Percentiles rank a stretch among this genome's conserved stretches.
Conservation (phyloP, 768 basidiomycete species). For the Leucosporidium yakuticum region DNA sequence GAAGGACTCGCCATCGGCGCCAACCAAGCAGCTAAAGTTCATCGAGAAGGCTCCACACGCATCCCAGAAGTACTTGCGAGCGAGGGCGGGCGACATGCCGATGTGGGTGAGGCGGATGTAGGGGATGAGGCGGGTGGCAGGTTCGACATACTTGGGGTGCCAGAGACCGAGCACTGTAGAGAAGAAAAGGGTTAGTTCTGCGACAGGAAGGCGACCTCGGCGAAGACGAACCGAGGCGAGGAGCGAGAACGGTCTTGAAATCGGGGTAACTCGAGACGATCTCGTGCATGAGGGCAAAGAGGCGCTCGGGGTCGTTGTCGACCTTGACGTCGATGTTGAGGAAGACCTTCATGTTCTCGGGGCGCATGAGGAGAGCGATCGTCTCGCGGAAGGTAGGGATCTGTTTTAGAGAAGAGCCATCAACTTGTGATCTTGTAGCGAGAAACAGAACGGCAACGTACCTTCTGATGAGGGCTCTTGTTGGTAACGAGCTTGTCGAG, state of each 20-base stretch:
- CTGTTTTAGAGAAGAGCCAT: constrained; percentile 54
- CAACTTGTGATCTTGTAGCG: constrained; percentile 51
- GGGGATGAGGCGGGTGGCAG: constrained; percentile 68
- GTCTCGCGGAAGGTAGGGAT: constrained; percentile 90
- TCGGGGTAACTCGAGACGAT: constrained; percentile 57
- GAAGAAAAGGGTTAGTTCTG: constrained; percentile 66
- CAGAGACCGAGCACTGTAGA: constrained; percentile 68
- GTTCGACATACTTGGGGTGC: constrained; percentile 82
- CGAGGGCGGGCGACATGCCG: constrained; percentile 62
- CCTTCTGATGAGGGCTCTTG: constrained; percentile 28
- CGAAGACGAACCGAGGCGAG: constrained; percentile 51
- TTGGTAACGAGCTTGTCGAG: constrained; percentile 71
- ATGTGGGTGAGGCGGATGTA: constrained; percentile 83
- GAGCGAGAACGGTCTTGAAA: constrained; percentile 71
- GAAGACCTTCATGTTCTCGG: constrained; percentile 48
- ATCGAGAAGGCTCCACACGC: constrained; percentile 82
- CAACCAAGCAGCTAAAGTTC: constrained; percentile 64
- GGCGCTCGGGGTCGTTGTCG: constrained; percentile 79
- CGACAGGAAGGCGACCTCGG: constrained; percentile 57
- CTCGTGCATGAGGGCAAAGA: constrained; percentile 71
- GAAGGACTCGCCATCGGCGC: constrained; percentile 66
- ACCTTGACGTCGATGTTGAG: constrained; percentile 73
- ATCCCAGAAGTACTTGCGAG: constrained; percentile 82
- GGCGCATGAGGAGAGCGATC: constrained; percentile 66
- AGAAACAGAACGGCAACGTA: too few relatives aligned